Percentiles rank a stretch among this genome's conserved stretches.
phyloP scores from a whole-genome alignment of 1,284 basidiomycete genomes.

The Singerocomus rubriflavus region DNA sequence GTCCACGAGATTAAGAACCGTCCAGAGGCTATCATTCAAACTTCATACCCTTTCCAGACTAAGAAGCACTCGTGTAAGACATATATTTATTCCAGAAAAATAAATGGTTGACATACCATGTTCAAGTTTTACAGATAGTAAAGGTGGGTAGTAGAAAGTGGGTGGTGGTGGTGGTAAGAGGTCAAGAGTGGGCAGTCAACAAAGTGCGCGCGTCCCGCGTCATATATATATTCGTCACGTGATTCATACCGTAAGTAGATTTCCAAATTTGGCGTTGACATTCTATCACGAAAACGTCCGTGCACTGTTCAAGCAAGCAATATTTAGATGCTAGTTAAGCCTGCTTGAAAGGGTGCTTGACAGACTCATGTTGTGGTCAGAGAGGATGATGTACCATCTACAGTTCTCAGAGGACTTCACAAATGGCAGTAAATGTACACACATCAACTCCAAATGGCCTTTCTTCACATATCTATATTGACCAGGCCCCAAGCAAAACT shows the following conservation, averaged over 20 bases:
- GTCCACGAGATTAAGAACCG: constrained; percentile 9
- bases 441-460: too few species aligned
- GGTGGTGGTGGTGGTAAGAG: constrained; percentile 41
- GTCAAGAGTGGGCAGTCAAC: constrained; percentile 43
- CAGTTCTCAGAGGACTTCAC: too few species aligned
- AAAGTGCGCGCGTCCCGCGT: constrained; percentile 32
- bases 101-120: constrained; percentile 35
- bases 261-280: constrained; percentile 15
- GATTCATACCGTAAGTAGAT: constrained; percentile 29
- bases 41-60: constrained; percentile 50
- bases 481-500: too few species aligned
- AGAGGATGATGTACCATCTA: too few species aligned
- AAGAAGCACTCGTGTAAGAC: constrained; percentile 11
- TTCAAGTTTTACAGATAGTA: constrained; percentile 28
- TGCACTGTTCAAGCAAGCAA: neutral
- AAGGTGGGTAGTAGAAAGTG: constrained; percentile 4
- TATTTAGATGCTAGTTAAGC: too few species aligned
- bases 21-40: constrained; percentile 5
- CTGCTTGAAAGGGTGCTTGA: too few species aligned
- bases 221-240: constrained; percentile 42
- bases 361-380: too few species aligned
- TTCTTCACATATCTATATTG: too few species aligned
- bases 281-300: constrained; percentile 22
- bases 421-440: too few species aligned
- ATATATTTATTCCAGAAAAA: neutral